Percentiles rank a stretch among this genome's conserved stretches.
These are phyloP conservation scores for Sordariomycetes sp. DNA, from an alignment of 2,329 filamentous ascomycete species.

Conservation along the genomic window DNA sequence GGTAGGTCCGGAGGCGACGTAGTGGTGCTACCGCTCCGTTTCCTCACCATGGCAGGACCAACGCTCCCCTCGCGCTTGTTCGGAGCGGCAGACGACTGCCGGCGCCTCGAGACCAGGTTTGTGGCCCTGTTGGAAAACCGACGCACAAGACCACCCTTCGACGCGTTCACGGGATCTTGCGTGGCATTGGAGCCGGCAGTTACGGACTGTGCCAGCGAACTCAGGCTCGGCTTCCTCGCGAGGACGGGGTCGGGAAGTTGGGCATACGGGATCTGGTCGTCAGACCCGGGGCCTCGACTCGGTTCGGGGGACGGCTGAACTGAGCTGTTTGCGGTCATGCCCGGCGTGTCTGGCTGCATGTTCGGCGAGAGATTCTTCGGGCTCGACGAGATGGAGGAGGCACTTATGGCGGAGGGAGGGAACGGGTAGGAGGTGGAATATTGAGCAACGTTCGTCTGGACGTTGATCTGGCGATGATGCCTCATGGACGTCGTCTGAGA, in stretches of 20 bases:
- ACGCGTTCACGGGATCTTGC: constrained; percentile 17
- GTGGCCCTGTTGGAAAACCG: constrained; percentile 72
- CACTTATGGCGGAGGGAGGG: constrained; percentile 39
- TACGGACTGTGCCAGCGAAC: constrained; percentile 6
- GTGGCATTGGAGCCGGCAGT: constrained; percentile 14
- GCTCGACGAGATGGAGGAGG: constrained; percentile 40
- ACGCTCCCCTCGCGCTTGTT: constrained; percentile 76
- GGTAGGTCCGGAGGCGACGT: constrained; percentile 41
- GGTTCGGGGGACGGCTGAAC: constrained; percentile 55
- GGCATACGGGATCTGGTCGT: constrained; percentile 39
- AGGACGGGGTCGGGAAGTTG: constrained; percentile 64
- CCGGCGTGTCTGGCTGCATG: constrained; percentile 38
- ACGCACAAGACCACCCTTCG: constrained; percentile 48
- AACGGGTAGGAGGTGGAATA: constrained; percentile 17
- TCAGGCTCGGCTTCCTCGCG: constrained; percentile 33
- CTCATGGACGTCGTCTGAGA: constrained; percentile 12
- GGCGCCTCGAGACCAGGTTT: constrained; percentile 53
- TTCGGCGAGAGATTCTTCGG: constrained; percentile 42
- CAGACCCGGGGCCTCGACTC: constrained; percentile 38
- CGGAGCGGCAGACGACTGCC: constrained; percentile 65
- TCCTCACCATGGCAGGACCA: constrained; percentile 75
- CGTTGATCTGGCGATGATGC: constrained; percentile 29
- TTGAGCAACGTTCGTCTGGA: constrained; percentile 31
- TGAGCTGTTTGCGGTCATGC: constrained; percentile 46
- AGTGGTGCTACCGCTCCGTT: constrained; percentile 80